A percentile compares a stretch with the other conserved stretches of the same genome.
These are phyloP conservation scores for Leptographium lundbergii DNA, from an alignment of 2,329 filamentous ascomycete genomes.

Conservation along the genomic window DNA sequence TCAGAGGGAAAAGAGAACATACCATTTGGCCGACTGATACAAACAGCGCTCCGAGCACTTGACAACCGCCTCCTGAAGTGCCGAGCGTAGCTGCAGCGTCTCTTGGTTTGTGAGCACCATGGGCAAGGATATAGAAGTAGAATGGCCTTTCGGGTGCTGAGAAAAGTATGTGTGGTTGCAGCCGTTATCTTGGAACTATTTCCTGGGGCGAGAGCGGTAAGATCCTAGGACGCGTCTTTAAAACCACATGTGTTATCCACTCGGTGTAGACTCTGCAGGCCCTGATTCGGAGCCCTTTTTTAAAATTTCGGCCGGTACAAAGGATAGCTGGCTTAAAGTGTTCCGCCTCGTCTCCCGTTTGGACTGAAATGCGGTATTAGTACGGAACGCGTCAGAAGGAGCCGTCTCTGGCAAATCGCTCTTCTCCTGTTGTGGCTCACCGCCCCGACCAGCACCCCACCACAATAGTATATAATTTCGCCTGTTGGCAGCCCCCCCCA, in stretches of 20 bases:
- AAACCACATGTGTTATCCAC: neutral
- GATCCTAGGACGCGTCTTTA: neutral
- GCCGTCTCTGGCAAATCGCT: neutral
- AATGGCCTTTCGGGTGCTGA: neutral
- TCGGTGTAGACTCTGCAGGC: neutral
- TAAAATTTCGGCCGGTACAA: no score
- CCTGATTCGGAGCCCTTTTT: no score
- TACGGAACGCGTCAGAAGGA: neutral
- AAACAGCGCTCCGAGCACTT: constrained; percentile 91
- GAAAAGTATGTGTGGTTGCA: neutral
- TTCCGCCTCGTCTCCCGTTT: no score
- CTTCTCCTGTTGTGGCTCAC: neutral
- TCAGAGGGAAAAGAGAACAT: constrained; percentile 7
- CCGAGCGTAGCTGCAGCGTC: constrained; percentile 52
- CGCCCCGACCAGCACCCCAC: neutral
- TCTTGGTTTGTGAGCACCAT: constrained; percentile 46
- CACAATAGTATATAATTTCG: neutral
- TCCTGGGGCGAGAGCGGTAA: neutral
- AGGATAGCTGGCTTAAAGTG: no score
- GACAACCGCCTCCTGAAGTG: constrained; percentile 73
- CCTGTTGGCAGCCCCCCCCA: neutral
- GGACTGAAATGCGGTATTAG: neutral
- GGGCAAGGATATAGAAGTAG: neutral
- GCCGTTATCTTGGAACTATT: neutral
- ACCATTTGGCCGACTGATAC: constrained; percentile 97